These are phyloP conservation scores for Nakazawaea anatomiae DNA, from an alignment of 805 yeast genomes.

Conservation along the genomic window DNA sequence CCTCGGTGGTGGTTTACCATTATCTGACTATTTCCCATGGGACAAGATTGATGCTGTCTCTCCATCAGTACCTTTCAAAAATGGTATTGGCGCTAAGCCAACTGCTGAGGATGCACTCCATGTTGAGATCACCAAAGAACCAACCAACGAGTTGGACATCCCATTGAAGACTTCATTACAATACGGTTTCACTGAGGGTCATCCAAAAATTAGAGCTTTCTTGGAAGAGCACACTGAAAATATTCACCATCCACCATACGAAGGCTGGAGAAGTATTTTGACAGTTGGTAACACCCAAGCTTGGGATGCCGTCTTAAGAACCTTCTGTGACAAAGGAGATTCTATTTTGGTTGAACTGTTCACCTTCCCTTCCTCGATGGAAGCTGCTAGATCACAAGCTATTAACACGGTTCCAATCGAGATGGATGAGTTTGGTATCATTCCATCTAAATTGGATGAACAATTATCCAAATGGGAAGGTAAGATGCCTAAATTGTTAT, in stretches of 20 bases:
- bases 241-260: conserved; percentile 45
- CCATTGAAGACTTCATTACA: conserved; percentile 85
- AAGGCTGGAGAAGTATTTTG: conserved; percentile 69
- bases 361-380: conserved; percentile 70
- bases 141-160: conserved; percentile 46
- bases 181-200: conserved; percentile 85
- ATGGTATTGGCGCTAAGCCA: conserved; percentile 69
- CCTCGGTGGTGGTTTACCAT: conserved; percentile 94
- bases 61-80: conserved; percentile 73
- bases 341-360: conserved; percentile 70
- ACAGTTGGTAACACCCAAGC: conserved; percentile 88
- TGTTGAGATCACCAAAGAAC: conserved; percentile 33
- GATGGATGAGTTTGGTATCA: conserved; percentile 61
- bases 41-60: conserved; percentile 64
- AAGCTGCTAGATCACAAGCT: conserved; percentile 58
- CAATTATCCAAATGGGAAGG: conserved; percentile 55
- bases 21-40: conserved; percentile 90
- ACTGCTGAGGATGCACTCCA: conserved; percentile 26
- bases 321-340: conserved; percentile 53
- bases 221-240: conserved; percentile 68
- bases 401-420: conserved; percentile 58
- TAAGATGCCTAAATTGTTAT: conserved; percentile 69
- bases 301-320: conserved; percentile 79
- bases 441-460: conserved; percentile 51
- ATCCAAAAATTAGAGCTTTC: conserved; percentile 60